Evolutionary conservation across 495 filamentous ascomycete species (phyloP), one percentile per base, ranked within the genome.

Genomic region (Penicillium lagena): DNA sequence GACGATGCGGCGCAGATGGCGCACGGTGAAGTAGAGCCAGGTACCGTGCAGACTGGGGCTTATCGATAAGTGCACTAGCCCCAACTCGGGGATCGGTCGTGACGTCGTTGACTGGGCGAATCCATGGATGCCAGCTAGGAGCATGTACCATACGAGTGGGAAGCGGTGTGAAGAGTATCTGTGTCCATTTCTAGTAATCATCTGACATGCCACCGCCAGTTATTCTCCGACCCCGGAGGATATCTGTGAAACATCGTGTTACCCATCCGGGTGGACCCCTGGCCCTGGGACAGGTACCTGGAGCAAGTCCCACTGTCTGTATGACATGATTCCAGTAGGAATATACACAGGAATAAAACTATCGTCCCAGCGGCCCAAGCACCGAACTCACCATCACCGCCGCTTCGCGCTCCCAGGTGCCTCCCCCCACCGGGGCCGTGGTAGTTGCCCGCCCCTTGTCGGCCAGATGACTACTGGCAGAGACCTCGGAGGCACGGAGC

Each of bases 351-450:
- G 32, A 11, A 12, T 12, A 10, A 10, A 12, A 29, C 66, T 62
- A 79, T 47, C 75, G 52, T 9, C 74, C 67, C 37, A 82, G 47
- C 14, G 65, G 65, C 33, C 77, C 73, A 33, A 79, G 59, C 1
- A 95, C 79, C 36, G 83, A 81, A 43, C 86, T 83, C 41, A 95
- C 86, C 90, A 98, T 96, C 30, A 98, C 90, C 7, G 91, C 90
- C 27, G 91, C 85, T 66, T 96, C 93, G 43, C 90, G 79, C 58
- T 97, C 94, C 83, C 89, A 96, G 41, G 72, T 76, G 33, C 32
- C 32, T 34, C 2, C 32, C 22, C 76, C 72, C 42, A 65, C 68
- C 35, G 62, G 66, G 6, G 59, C 56, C 0, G 61, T 64, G 10
- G 67, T 54, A 7, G 46, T 47, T 34, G 55, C 69, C 67, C 56